These are phyloP conservation scores for Aegilops speltoides DNA, from an alignment of 176 grass and related monocot species.

Conservation along the genomic window DNA sequence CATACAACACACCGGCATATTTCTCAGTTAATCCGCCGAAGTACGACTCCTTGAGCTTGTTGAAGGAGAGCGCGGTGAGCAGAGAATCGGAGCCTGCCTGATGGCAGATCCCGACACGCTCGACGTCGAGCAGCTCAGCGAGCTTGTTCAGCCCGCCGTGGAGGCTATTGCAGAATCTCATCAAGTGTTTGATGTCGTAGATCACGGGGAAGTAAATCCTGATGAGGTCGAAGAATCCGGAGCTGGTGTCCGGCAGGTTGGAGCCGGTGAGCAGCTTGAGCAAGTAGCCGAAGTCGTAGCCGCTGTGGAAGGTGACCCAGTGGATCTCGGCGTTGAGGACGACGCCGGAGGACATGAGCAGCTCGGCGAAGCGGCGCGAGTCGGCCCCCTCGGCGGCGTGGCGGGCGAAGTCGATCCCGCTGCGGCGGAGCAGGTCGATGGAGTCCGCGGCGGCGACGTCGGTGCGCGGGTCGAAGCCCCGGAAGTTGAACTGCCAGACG, in stretches of 20 bases:
- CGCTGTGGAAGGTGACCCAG: slow-evolving; percentile 75
- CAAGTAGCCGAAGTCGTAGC: slow-evolving; percentile 66
- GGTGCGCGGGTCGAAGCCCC: slow-evolving; percentile 47
- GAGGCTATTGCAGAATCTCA: slow-evolving; percentile 58
- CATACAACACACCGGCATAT: slow-evolving; percentile 75
- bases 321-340: slow-evolving; percentile 45
- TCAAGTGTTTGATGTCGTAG: slow-evolving; percentile 71
- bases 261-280: slow-evolving; percentile 49
- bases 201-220: slow-evolving; percentile 64
- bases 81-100: slow-evolving; percentile 63
- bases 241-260: slow-evolving; percentile 47
- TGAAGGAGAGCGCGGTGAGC: slow-evolving; percentile 61
- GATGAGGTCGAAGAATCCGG: slow-evolving; percentile 54
- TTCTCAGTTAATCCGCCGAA: slow-evolving; percentile 64
- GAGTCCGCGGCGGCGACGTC: slow-evolving; percentile 56
- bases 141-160: slow-evolving; percentile 71
- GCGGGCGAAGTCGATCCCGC: slow-evolving; percentile 57
- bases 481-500: slow-evolving; percentile 73
- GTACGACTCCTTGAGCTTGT: slow-evolving; percentile 63
- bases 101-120: slow-evolving; percentile 60
- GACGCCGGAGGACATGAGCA: slow-evolving; percentile 63
- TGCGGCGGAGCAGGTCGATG: slow-evolving; percentile 50
- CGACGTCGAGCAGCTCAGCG: slow-evolving; percentile 57
- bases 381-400: slow-evolving; percentile 42
- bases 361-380: slow-evolving; percentile 55